Base-by-base conservation (phyloP, 352 stramenopile species). In the Phytophthora aleatoria region DNA sequence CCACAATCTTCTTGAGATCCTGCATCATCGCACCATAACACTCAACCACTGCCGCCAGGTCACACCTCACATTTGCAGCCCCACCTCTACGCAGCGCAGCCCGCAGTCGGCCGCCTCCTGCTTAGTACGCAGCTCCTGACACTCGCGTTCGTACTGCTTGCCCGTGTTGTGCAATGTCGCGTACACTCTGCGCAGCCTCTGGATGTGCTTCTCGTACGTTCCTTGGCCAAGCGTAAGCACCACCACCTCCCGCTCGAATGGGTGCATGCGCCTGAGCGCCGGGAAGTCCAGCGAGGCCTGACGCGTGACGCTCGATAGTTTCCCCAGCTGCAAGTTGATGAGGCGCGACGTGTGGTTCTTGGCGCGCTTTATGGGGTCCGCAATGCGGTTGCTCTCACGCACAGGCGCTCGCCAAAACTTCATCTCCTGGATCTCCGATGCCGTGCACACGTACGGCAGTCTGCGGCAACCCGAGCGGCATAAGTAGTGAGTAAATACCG, bases 351-450 rank as follows among this genome's bases (percentile, higher is more conserved):
- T 92, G 60, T 89, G 74, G 68, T 96, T 94, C 61, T 90, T 90
- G 47, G 85, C 82, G 63, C 86, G 81, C 45, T 90, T 90, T 64
- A 96, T 74, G 5, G 87, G 86, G 60, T 94, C 86, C 6, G 64
- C 71, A 36, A 96, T 94, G 66, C 85, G 86, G 74, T 83, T 70
- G 72, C 84, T 94, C 67, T 96, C 87, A 54, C 74, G 79, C 64
- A 90, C 68, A 28, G 64, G 63, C 28, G 81, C 67, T 26, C 82
- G 78, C 87, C 87, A 96, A 67, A 96, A 94, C 61, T 87, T 86
- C 87, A 96, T 96, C 65, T 93, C 81, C 68, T 91, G 80, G 57
- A 95, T 92, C 77, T 95, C 86, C 5, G 72, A 77, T 5, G 83
- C 83, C 50, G 86, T 95, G 74, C 86, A 71, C 38, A 95, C 81